Percentiles rank a stretch among this genome's conserved stretches.
Conservation (phyloP, 495 filamentous ascomycete genomes). For the Echria macrotheca region DNA sequence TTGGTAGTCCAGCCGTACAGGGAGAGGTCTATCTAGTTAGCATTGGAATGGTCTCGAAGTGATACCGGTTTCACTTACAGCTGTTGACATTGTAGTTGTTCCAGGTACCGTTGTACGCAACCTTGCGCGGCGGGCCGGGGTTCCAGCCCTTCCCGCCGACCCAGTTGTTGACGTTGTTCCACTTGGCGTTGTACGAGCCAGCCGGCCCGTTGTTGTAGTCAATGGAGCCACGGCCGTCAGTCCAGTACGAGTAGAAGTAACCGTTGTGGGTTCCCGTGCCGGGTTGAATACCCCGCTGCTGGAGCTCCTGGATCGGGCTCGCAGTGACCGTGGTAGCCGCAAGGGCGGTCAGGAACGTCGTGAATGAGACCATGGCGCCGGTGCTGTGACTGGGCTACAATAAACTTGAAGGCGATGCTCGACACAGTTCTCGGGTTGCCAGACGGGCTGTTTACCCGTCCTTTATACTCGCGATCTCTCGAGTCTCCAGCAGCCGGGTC, state of each 20-base stretch:
- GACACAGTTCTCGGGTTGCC: not conserved
- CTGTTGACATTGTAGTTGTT: slow-evolving; percentile 23
- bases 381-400: not conserved
- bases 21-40: slow-evolving; percentile 14
- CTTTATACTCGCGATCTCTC: not conserved
- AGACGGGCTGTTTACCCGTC: not conserved
- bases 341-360: slow-evolving; percentile 13
- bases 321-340: slow-evolving; percentile 12
- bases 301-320: slow-evolving; percentile 29
- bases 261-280: slow-evolving; percentile 49
- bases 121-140: slow-evolving; percentile 29
- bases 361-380: slow-evolving; percentile 16
- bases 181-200: slow-evolving; percentile 48
- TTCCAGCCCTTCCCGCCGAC: slow-evolving; percentile 58
- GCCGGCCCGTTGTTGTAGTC: slow-evolving; percentile 48
- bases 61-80: slow-evolving; percentile 8
- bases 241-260: slow-evolving; percentile 56
- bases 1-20: slow-evolving; percentile 58
- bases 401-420: not conserved
- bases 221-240: slow-evolving; percentile 31
- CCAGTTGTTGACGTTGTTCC: slow-evolving; percentile 49
- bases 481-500: slow-evolving; percentile 3
- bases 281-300: slow-evolving; percentile 17
- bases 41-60: not conserved
- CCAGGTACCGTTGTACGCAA: slow-evolving; percentile 22